Evolutionary conservation across 371 early-diverging fungal species (phyloP), one percentile per base, ranked within the genome.

Genomic region (Apophysomyces variabilis): DNA sequence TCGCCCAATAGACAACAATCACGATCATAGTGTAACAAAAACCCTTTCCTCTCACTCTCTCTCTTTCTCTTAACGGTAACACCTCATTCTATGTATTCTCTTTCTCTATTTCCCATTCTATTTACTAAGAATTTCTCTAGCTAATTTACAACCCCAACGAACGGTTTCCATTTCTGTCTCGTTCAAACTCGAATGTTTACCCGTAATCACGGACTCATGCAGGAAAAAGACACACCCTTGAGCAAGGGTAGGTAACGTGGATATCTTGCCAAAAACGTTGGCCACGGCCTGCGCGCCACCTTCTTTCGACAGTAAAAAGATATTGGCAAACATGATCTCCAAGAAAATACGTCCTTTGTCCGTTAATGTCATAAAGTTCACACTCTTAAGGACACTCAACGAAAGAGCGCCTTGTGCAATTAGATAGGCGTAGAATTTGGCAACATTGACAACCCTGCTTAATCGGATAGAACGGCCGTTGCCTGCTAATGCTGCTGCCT

Each of bases 171-270:
- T 72, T 47, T 85, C 86, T 8, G 76, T 76, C 11, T 85, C 85
- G 16, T 70, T 73, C 14, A 71, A 64, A 7, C 76, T 73, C 37
- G 74, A 61, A 47, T 71, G 64, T 43, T 65, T 66, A 8, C 68
- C 73, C 39, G 64, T 67, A n/a, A 72, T 61, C 5, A 91, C 86
- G 62, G 89, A 85, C 62, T 88, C 87, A 38, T 89, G 81, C 71
- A 91, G 73, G 78, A 91, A 92, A 65, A 91, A 90, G 58, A 87
- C 70, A 64, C 89, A 84, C 13, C 93, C 93, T 57, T 92, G 90
- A 32, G 90, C 85, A 71, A 93, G 72, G 6, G 87, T 85, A 26
- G 88, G 87, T 64, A 86, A 77, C 21, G 83, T 78, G 0, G 80
- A 64, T 5, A 86, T 82, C 59, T 85, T 87, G 58, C 76, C 75